Base-by-base conservation (phyloP, 2,329 filamentous ascomycete genomes). In the Xylariaceae sp. region DNA sequence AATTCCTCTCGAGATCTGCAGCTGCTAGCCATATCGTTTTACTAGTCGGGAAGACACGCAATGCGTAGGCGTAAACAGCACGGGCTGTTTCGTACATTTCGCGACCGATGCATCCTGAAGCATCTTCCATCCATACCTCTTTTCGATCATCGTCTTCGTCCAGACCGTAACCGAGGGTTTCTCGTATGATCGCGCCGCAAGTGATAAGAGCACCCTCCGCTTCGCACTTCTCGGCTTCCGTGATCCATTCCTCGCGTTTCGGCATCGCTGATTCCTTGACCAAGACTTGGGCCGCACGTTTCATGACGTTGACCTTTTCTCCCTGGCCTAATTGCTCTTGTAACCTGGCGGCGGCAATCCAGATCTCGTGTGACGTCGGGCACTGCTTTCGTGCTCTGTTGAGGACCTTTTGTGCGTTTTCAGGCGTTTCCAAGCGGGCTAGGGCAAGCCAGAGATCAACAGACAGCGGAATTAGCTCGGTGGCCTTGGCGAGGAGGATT, bases 71-170 rank as follows among this genome's bases (percentile, higher is more conserved):
- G 63, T 96, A 96, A 47, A 99, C 97, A 5, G 95, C 93, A 50
- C 93, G 80, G 1, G 94, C 93, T 1, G 94, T 97, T 68, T 91
- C 90, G 65, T 91, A 97, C 64, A 81, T 88, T 41, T 89, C 92
- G 54, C 91, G 80, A 53, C 84, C 85, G 66, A 91, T 92, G 63
- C 89, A 90, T 14, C 82, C 79, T 65, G 87, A 90, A 0, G 93
- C 93, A 67, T 99, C 95, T 60, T 97, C 90, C 75, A 93, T 87
- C 91, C 93, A 99, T 13, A 91, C 90, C 59, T 96, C 90, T 69
- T 95, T 96, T 28, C 94, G 86, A 67, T 97, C 93, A 62, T 99
- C 94, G 62, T 97, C 92, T 70, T 97, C 93, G 60, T 97, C 94
- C 34, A 99, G 75, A 3, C 88, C 84, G 86, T 90, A 99, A 14